Conservation (phyloP, 805 yeast genomes). For the Suhomyces sp. region DNA sequence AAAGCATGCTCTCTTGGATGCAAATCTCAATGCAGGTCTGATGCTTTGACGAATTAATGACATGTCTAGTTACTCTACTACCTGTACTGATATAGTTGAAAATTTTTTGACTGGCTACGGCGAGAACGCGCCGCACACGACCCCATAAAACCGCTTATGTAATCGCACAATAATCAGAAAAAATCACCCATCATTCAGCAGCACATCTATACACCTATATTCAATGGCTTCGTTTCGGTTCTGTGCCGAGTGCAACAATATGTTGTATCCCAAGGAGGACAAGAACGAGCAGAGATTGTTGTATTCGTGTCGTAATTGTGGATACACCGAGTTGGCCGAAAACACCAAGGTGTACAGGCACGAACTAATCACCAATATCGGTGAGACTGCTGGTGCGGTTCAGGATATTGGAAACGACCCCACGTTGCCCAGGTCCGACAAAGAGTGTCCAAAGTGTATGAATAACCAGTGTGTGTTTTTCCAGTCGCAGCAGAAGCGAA, state of each 20-base stretch:
- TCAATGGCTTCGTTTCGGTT: constrained; percentile 96
- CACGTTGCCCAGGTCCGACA: constrained; percentile 94
- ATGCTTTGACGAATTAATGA: constrained; percentile 37
- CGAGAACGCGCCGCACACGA: not conserved
- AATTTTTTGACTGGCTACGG: constrained; percentile 4
- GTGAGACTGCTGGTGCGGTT: constrained; percentile 95
- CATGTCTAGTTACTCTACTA: constrained; percentile 12
- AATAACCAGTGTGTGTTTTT: constrained; percentile 91
- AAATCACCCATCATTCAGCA: too few species aligned
- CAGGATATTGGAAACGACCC: constrained; percentile 96
- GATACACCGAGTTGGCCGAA: constrained; percentile 88
- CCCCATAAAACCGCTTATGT: not conserved
- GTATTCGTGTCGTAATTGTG: constrained; percentile 92
- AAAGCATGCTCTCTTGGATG: constrained; percentile 22
- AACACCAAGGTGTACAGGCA: constrained; percentile 86
- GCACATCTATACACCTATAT: too few species aligned
- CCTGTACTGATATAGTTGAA: not conserved
- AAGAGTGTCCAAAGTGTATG: constrained; percentile 87
- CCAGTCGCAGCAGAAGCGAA: constrained; percentile 92
- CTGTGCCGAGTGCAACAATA: constrained; percentile 95
- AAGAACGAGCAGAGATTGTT: constrained; percentile 70
- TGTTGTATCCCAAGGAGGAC: constrained; percentile 97
- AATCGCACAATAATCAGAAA: not conserved
- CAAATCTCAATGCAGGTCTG: constrained; percentile 37
- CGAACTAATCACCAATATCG: constrained; percentile 87